Conservation (phyloP, 805 yeast genomes). For the Tetrapisispora namnaoensis region DNA sequence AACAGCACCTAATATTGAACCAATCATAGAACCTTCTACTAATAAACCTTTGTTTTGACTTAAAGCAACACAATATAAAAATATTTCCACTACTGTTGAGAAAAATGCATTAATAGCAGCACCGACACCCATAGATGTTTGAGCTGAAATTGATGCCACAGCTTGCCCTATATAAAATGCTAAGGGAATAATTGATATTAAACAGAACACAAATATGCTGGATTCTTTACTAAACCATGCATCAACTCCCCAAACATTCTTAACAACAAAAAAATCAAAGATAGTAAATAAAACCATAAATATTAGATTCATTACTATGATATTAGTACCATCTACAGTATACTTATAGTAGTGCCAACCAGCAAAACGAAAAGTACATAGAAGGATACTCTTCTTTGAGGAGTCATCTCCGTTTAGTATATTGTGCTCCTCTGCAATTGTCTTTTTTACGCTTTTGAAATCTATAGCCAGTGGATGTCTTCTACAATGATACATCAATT, state of each 20-base stretch:
- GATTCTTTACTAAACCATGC: constrained; percentile 44
- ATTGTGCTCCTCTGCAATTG: constrained; percentile 10
- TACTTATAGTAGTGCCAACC: constrained; percentile 92
- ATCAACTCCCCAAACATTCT: constrained; percentile 33
- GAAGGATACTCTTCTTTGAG: constrained; percentile 46
- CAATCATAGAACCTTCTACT: constrained; percentile 94
- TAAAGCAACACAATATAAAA: constrained; percentile 83
- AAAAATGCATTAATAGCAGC: constrained; percentile 97
- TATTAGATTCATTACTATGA: constrained; percentile 78
- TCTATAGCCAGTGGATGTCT: constrained; percentile 86
- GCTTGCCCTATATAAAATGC: constrained; percentile 98
- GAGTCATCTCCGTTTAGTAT: constrained; percentile 10
- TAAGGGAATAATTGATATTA: constrained; percentile 80
- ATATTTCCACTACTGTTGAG: constrained; percentile 91
- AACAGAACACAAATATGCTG: constrained; percentile 61
- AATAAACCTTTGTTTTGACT: constrained; percentile 74
- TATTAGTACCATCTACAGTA: constrained; percentile 93
- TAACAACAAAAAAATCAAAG: constrained; percentile 58
- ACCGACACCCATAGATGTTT: constrained; percentile 97
- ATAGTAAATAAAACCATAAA: constrained; percentile 75
- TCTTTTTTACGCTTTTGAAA: constrained; percentile 47
- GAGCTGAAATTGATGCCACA: constrained; percentile 98
- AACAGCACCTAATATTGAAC: constrained; percentile 88
- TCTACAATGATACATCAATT: constrained; percentile 66
- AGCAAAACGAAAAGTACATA: constrained; percentile 86